phyloP scores from a whole-genome alignment of 2,329 filamentous ascomycete species.

The Aspergillus ruber region DNA sequence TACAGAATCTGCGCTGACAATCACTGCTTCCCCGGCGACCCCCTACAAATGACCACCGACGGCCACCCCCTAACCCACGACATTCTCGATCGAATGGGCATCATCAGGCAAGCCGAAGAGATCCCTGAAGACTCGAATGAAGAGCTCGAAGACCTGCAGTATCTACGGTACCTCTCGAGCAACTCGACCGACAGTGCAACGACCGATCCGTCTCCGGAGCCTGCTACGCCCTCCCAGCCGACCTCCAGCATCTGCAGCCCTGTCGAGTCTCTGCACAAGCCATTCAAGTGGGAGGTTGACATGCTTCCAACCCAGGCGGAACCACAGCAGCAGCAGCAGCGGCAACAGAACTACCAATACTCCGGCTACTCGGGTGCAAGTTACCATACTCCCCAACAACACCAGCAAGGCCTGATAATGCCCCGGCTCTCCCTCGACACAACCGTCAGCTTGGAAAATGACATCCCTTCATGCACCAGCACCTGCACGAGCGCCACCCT shows the following conservation, averaged over 20 bases:
- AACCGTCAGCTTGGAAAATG: too few relatives aligned
- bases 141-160: slow-evolving; percentile 31
- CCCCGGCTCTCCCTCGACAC: too few relatives aligned
- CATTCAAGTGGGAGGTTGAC: slow-evolving; percentile 25
- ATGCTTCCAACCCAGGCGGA: slow-evolving; percentile 4
- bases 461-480: not conserved
- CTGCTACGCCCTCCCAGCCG: slow-evolving; percentile 26
- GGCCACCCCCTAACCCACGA: slow-evolving; percentile 38
- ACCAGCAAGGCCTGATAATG: too few relatives aligned
- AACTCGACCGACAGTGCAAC: slow-evolving; percentile 32
- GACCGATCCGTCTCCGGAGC: slow-evolving; percentile 34
- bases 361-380: slow-evolving; percentile 15
- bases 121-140: slow-evolving; percentile 29
- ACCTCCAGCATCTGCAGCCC: slow-evolving; percentile 18
- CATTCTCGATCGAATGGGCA: slow-evolving; percentile 36
- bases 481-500: slow-evolving; percentile 1
- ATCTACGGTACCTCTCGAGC: slow-evolving; percentile 26
- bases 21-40: slow-evolving; percentile 38
- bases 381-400: slow-evolving; percentile 7
- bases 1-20: slow-evolving; percentile 38
- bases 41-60: slow-evolving; percentile 32
- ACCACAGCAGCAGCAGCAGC: too few relatives aligned
- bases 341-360: slow-evolving; percentile 6
- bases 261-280: slow-evolving; percentile 10
- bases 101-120: slow-evolving; percentile 40